Evolutionary conservation across 2,329 filamentous ascomycete genomes (phyloP).

Genomic region (Cladosporium phlei): DNA sequence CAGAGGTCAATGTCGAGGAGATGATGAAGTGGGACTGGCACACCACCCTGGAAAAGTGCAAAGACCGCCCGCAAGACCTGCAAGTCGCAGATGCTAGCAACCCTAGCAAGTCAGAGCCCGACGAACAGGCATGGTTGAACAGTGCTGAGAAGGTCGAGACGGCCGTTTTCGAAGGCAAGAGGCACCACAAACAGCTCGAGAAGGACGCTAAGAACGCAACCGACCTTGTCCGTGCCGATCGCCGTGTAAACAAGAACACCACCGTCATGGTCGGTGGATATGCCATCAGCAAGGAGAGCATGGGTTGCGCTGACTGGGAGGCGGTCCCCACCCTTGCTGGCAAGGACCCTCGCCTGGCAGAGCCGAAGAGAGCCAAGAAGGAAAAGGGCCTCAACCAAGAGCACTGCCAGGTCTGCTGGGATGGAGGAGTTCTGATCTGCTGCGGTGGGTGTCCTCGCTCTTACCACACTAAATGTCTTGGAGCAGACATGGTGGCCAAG

Average conservation of each 20-base stretch:
- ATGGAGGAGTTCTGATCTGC: slow-evolving; percentile 44
- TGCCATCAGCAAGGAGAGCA: slow-evolving; percentile 52
- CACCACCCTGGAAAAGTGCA: slow-evolving; percentile 51
- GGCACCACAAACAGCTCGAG: slow-evolving; percentile 40
- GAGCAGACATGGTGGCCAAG: slow-evolving; percentile 37
- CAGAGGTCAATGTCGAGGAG: slow-evolving; percentile 51
- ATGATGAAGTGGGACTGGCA: slow-evolving; percentile 56
- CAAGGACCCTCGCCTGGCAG: slow-evolving; percentile 50
- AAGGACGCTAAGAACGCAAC: slow-evolving; percentile 27
- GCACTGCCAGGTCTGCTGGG: slow-evolving; percentile 50
- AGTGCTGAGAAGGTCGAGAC: slow-evolving; percentile 55
- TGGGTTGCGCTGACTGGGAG: slow-evolving; percentile 51
- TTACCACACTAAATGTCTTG: slow-evolving; percentile 51
- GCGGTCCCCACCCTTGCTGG: slow-evolving; percentile 54
- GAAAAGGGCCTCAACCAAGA: slow-evolving; percentile 45
- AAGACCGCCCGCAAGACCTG: slow-evolving; percentile 42
- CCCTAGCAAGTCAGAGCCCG: slow-evolving; percentile 28
- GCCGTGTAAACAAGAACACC: slow-evolving; percentile 53
- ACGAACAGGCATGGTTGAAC: slow-evolving; percentile 54
- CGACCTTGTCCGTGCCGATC: slow-evolving; percentile 39
- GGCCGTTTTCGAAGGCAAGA: slow-evolving; percentile 54
- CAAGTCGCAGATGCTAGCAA: slow-evolving; percentile 15
- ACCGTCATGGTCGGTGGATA: slow-evolving; percentile 55
- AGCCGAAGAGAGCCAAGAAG: slow-evolving; percentile 47
- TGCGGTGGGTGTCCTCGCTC: slow-evolving; percentile 52